phyloP scores from a whole-genome alignment of 2,329 filamentous ascomycete genomes.

The Onygenales sp. region DNA sequence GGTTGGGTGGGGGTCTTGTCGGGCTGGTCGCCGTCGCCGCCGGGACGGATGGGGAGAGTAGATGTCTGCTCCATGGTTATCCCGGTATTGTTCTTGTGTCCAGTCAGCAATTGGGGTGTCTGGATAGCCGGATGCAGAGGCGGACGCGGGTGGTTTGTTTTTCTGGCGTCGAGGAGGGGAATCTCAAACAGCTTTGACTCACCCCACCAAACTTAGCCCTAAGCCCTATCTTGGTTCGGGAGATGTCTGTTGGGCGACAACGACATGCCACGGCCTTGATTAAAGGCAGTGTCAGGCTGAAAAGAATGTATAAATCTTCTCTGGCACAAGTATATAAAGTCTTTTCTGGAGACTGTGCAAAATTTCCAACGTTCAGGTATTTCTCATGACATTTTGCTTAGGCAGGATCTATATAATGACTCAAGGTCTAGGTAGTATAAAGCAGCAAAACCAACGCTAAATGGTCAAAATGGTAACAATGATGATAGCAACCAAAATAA shows the following conservation, averaged over 20 bases:
- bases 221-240: slow-evolving; percentile 2
- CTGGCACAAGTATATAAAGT: too few species aligned
- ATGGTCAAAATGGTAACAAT: background rate
- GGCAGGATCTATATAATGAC: background rate
- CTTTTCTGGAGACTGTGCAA: too few species aligned
- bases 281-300: background rate
- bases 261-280: background rate
- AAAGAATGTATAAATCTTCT: background rate
- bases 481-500: background rate
- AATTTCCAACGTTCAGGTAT: too few species aligned
- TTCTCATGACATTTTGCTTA: background rate
- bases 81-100: background rate
- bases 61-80: slow-evolving; percentile 11
- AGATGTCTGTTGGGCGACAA: background rate
- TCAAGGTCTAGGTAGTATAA: background rate
- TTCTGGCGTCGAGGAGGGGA: background rate
- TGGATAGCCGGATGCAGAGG: background rate
- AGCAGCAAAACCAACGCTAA: background rate
- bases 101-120: background rate
- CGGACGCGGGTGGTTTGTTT: background rate
- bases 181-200: background rate
- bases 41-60: slow-evolving; percentile 9
- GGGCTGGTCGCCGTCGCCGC: slow-evolving; percentile 6
- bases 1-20: slow-evolving; percentile 19
- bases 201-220: slow-evolving; percentile 7